phyloP scores from a whole-genome alignment of 345 rosid genomes.

The Euphorbia pulcherrima region DNA sequence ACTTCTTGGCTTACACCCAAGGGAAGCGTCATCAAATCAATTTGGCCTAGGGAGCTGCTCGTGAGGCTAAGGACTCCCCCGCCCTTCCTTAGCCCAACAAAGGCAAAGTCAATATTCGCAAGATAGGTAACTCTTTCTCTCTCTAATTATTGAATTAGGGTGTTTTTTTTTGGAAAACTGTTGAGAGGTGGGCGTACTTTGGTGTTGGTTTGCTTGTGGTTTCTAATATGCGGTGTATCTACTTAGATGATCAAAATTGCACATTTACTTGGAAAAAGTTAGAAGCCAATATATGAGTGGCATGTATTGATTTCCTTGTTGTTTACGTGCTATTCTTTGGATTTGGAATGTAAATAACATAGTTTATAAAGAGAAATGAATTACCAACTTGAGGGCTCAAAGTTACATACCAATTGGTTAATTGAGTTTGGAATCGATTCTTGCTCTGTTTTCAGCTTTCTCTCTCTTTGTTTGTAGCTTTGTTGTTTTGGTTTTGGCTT shows the following conservation, averaged over 20 bases:
- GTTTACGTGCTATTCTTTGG: not conserved
- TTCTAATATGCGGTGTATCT: not conserved
- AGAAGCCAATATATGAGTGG: not conserved
- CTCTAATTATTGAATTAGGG: not conserved
- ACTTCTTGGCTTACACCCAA: slow-evolving; percentile 92
- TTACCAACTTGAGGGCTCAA: not conserved
- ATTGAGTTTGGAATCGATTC: not conserved
- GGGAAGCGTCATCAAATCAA: slow-evolving; percentile 98
- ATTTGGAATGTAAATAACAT: no score
- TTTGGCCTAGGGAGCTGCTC: slow-evolving; percentile 92
- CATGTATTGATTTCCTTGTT: not conserved
- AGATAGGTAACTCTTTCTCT: no score
- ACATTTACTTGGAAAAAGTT: no score
- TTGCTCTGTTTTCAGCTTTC: not conserved
- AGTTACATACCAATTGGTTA: not conserved
- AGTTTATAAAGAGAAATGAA: not conserved
- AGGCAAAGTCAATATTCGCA: slow-evolving; percentile 79
- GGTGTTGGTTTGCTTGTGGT: not conserved
- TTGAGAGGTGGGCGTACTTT: not conserved
- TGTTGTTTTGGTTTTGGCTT: not conserved
- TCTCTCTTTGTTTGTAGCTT: not conserved
- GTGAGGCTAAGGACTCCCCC: slow-evolving; percentile 90
- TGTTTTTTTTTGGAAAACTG: not conserved
- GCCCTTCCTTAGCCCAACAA: slow-evolving; percentile 91
- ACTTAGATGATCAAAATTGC: not conserved